These are phyloP conservation scores for Quercus tomentella DNA, from an alignment of 331 rosid species.

Conservation along the genomic window DNA sequence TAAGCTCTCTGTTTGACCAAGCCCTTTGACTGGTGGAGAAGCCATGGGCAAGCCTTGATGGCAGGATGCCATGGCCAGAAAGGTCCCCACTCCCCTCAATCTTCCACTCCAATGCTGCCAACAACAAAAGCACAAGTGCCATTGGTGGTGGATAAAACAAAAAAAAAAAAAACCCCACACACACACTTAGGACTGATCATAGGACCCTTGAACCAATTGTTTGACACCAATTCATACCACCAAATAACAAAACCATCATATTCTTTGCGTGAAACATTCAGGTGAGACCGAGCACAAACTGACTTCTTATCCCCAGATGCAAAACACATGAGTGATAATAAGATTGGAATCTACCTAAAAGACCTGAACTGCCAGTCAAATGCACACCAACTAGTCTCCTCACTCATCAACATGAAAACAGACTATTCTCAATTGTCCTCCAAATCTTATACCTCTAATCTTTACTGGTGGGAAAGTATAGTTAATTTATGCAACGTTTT, in stretches of 20 bases:
- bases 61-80: too few relatives aligned
- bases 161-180: constrained; percentile 15
- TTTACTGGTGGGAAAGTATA: constrained; percentile 15
- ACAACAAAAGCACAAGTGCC: constrained; percentile 60
- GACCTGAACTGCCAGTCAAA: constrained; percentile 57
- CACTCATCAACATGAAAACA: constrained; percentile 63
- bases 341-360: constrained; percentile 47
- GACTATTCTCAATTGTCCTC: constrained; percentile 55
- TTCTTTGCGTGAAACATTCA: constrained; percentile 65
- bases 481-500: constrained; percentile 12
- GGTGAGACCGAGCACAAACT: constrained; percentile 68
- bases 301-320: constrained; percentile 63
- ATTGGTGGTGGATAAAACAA: constrained; percentile 69
- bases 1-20: too few relatives aligned
- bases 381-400: constrained; percentile 69
- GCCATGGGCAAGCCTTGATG: too few relatives aligned
- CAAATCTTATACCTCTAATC: constrained; percentile 52
- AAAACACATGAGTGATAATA: constrained; percentile 53
- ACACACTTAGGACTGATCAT: constrained; percentile 61
- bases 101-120: constrained; percentile 53
- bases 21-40: too few relatives aligned
- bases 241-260: constrained; percentile 51
- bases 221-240: constrained; percentile 45
- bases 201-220: constrained; percentile 68
- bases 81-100: constrained; percentile 2